Evolutionary conservation across 257 asterid species (phyloP), one percentile per base, ranked within the genome.

Genomic region (Solanum etuberosum): DNA sequence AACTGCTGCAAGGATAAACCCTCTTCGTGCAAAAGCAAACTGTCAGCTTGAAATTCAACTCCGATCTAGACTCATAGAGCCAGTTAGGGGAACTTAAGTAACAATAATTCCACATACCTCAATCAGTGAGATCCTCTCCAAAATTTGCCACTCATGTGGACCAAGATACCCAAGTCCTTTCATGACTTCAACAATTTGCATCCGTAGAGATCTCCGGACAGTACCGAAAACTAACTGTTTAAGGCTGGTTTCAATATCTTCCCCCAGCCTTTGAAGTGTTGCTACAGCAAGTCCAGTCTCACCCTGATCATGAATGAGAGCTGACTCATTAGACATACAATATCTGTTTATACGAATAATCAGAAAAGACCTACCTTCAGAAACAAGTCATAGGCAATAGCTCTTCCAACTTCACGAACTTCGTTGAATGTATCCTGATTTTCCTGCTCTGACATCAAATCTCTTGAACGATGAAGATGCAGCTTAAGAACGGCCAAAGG

Each of bases 221-320:
- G 99, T 93, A 88, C 99, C 98, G 86, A 95, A 97, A 87, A 93
- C 94, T 85, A 97, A 89, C 86, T 95, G 94, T 84, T 92, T 95
- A 89, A 97, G 96, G 90, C 95, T 87, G 37, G 90, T 89, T 87
- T 94, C 99, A 83, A 94, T 92, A 90, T 95, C 99, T 93, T 97
- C 99, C 84, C 99, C 99, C 90, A 95, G 98, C 95, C 93, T 97
- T 93, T 94, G 98, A 92, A 97, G 91, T 71, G 99, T 94, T 63
- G 96, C 90, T 43, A 95, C 92, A 88, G 97, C 99, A 91, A 95
- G 98, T 91, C 93, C 93, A 86, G 91, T 92, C 92, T 95, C 98
- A 86, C 98, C 99, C 99, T 97, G 88, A 86, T 88, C 86, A 88
- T 89, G 67, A 86, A 83, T 74, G 89, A 57, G 68, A 34, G 71